Conservation (phyloP, 2,329 filamentous ascomycete species). For the Leptographium flavum region DNA sequence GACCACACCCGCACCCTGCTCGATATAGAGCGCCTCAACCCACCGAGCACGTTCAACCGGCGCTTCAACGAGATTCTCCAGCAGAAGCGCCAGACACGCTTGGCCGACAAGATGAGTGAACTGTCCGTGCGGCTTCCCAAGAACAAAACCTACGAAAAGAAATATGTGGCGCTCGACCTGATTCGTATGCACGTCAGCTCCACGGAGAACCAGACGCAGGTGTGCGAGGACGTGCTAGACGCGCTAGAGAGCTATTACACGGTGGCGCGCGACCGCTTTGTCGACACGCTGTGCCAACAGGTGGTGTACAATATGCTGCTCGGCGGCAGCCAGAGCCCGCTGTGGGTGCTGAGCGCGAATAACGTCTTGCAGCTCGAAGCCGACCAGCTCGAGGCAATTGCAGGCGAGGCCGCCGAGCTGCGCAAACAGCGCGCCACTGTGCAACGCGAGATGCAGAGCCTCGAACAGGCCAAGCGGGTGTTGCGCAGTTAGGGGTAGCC, state of each 20-base stretch:
- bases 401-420: conserved; percentile 36
- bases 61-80: conserved; percentile 31
- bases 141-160: not conserved
- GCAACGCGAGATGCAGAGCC: conserved; percentile 27
- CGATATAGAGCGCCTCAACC: conserved; percentile 30
- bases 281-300: conserved; percentile 44
- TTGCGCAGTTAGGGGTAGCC: conserved; percentile 5
- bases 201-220: conserved; percentile 11
- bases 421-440: conserved; percentile 28
- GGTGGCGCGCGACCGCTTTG: conserved; percentile 44
- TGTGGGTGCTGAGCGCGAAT: conserved; percentile 35
- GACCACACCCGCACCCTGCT: conserved; percentile 36
- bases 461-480: conserved; percentile 21
- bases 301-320: conserved; percentile 40
- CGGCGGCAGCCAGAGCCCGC: conserved; percentile 30
- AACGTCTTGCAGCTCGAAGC: conserved; percentile 33
- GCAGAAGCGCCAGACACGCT: conserved; percentile 13
- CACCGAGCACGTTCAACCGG: conserved; percentile 35
- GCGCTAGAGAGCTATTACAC: conserved; percentile 48
- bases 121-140: too few relatives aligned
- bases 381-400: conserved; percentile 38
- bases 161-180: not conserved
- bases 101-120: conserved; percentile 4
- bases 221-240: conserved; percentile 40
- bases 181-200: not conserved